These are phyloP conservation scores for Pleurotus salmoneostramineus DNA, from an alignment of 768 basidiomycete genomes.

Conservation along the genomic window DNA sequence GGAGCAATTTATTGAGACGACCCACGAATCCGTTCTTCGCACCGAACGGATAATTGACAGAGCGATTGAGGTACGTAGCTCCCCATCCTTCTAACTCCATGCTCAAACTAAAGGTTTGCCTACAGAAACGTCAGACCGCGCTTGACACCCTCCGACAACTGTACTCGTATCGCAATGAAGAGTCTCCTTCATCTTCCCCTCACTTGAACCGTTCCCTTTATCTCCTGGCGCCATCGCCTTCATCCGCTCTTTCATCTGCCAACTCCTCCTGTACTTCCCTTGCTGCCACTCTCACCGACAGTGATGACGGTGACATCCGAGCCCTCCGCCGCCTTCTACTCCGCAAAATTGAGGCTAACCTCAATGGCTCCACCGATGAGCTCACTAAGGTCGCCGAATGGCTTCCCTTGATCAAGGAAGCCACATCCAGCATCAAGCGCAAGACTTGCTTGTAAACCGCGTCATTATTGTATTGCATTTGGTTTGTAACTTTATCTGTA, in stretches of 20 bases:
- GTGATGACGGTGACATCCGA: conserved; percentile 62
- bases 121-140: conserved; percentile 50
- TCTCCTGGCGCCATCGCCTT: conserved; percentile 21
- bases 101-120: too few species aligned
- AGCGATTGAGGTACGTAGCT: conserved; percentile 50
- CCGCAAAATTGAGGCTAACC: conserved; percentile 58
- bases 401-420: conserved; percentile 63
- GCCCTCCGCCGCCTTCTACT: conserved; percentile 59
- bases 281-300: conserved; percentile 43
- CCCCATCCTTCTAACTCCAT: too few species aligned
- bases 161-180: conserved; percentile 11
- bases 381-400: conserved; percentile 56
- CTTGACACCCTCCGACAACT: conserved; percentile 36
- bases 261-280: conserved; percentile 43
- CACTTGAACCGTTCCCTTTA: conserved; percentile 16
- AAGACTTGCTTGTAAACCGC: conserved; percentile 36
- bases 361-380: conserved; percentile 57
- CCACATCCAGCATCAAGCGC: conserved; percentile 52
- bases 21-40: conserved; percentile 52
- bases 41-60: conserved; percentile 54
- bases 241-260: conserved; percentile 36
- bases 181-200: conserved; percentile 16
- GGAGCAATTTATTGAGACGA: conserved; percentile 50
- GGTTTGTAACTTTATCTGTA: conserved; percentile 5
- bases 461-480: background rate